Conservation (phyloP, 768 basidiomycete genomes). For the Suillus alpinus region DNA sequence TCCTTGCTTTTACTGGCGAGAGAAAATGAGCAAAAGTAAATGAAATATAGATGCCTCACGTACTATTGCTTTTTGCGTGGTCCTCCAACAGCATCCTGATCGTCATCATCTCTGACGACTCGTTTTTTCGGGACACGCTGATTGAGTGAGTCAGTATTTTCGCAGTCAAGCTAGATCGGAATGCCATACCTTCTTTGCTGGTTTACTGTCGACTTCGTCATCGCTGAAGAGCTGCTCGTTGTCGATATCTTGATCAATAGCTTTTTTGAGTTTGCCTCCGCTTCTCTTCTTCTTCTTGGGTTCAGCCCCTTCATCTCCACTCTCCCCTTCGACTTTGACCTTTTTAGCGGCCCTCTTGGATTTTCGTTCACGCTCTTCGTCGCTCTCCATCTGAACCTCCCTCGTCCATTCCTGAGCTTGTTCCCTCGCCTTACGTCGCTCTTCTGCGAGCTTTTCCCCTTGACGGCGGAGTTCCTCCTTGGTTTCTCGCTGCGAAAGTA, state of each 20-base stretch:
- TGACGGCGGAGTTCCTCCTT: conserved; percentile 64
- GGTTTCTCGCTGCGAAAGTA: conserved; percentile 46
- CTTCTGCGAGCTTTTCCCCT: conserved; percentile 77
- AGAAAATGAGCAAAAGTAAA: conserved; percentile 5
- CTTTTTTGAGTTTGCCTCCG: conserved; percentile 64
- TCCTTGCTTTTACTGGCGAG: conserved; percentile 80
- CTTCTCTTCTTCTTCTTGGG: conserved; percentile 78
- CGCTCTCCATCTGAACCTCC: conserved; percentile 63
- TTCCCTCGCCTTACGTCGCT: conserved; percentile 72
- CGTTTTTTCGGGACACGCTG: conserved; percentile 64
- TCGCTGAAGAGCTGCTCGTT: conserved; percentile 70
- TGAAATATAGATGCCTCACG: conserved; percentile 24
- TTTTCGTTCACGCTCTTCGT: conserved; percentile 75
- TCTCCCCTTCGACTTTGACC: conserved; percentile 49
- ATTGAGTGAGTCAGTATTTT: neutral
- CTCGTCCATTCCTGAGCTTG: conserved; percentile 77
- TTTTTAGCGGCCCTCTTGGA: conserved; percentile 54
- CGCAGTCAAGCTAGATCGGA: neutral
- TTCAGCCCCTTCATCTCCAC: conserved; percentile 52
- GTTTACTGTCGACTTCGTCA: conserved; percentile 57
- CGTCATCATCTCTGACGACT: conserved; percentile 76
- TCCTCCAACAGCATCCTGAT: conserved; percentile 59
- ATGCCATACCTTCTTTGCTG: conserved; percentile 61
- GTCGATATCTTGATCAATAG: conserved; percentile 49
- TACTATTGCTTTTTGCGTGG: conserved; percentile 78